Evolutionary conservation across 2,329 filamentous ascomycete species (phyloP).

Genomic region (Beauveria pseudobassiana): DNA sequence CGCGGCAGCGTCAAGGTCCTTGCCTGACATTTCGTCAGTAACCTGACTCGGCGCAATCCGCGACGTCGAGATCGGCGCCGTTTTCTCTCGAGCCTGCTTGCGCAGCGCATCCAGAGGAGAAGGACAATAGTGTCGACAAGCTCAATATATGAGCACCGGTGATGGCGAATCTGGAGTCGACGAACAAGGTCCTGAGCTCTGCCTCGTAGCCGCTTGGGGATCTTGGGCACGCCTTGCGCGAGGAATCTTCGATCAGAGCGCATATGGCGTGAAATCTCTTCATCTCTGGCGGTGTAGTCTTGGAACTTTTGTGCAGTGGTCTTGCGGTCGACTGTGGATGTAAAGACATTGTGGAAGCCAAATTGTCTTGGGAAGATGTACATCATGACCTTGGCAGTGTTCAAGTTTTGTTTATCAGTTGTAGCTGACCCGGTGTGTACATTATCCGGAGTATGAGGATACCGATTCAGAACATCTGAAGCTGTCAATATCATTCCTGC

Average conservation of each 20-base stretch:
- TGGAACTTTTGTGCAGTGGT: conserved; percentile 69
- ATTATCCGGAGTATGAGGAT: conserved; percentile 23
- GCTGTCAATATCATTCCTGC: conserved; percentile 14
- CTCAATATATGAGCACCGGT: conserved; percentile 69
- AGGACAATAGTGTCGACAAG: conserved; percentile 80
- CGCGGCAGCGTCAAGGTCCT: background rate
- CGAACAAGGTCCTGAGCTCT: conserved; percentile 49
- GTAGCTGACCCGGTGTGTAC: background rate
- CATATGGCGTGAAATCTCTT: conserved; percentile 55
- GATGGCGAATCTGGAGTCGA: conserved; percentile 63
- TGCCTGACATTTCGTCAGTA: background rate
- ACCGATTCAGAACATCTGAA: conserved; percentile 75
- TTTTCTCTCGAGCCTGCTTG: background rate
- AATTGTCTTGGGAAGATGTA: conserved; percentile 94
- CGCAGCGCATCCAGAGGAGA: conserved; percentile 20
- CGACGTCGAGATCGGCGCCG: background rate
- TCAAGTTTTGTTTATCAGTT: conserved; percentile 24
- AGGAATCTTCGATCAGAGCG: conserved; percentile 11
- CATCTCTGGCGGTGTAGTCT: conserved; percentile 79
- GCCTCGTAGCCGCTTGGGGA: conserved; percentile 65
- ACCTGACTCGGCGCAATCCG: background rate
- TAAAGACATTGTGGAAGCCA: conserved; percentile 86
- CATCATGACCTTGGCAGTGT: conserved; percentile 70
- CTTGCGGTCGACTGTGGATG: conserved; percentile 53
- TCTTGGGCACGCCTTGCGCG: conserved; percentile 20